Conservation (phyloP, 129 eudicot genomes). For the Arctium lappa region DNA sequence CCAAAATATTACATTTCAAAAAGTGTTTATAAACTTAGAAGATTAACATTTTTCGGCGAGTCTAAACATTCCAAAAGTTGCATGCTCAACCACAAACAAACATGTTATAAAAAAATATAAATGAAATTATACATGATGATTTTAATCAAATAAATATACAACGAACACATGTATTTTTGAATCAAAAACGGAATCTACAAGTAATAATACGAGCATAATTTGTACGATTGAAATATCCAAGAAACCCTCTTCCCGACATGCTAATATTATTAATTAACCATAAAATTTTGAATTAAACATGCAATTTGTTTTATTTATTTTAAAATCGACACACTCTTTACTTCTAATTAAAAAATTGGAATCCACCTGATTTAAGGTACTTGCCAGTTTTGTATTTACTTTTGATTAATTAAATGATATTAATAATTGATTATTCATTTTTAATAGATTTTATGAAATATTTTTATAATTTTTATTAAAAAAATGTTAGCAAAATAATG, state of each 20-base stretch:
- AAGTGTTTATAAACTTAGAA: too few relatives aligned
- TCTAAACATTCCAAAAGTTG: too few relatives aligned
- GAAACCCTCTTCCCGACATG: conserved; percentile 23
- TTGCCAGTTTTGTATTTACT: neutral
- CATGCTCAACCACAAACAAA: too few relatives aligned
- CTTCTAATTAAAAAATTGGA: neutral
- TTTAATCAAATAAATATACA: too few relatives aligned
- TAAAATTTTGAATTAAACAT: neutral
- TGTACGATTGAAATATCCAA: conserved; percentile 5
- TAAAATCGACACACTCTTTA: neutral
- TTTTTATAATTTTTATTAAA: too few relatives aligned
- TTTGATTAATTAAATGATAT: neutral
- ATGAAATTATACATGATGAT: too few relatives aligned
- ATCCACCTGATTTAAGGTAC: neutral
- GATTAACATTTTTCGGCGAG: too few relatives aligned
- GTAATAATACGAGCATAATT: neutral
- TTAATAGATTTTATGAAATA: too few relatives aligned
- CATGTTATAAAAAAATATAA: too few relatives aligned
- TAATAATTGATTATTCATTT: neutral
- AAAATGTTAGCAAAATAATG: neutral
- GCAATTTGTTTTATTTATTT: neutral
- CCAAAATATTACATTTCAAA: too few relatives aligned
- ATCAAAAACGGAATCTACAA: too few relatives aligned
- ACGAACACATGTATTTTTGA: too few relatives aligned
- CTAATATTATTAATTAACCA: neutral